phyloP scores from a whole-genome alignment of 805 yeast genomes.

The Candida nonsorbophila region DNA sequence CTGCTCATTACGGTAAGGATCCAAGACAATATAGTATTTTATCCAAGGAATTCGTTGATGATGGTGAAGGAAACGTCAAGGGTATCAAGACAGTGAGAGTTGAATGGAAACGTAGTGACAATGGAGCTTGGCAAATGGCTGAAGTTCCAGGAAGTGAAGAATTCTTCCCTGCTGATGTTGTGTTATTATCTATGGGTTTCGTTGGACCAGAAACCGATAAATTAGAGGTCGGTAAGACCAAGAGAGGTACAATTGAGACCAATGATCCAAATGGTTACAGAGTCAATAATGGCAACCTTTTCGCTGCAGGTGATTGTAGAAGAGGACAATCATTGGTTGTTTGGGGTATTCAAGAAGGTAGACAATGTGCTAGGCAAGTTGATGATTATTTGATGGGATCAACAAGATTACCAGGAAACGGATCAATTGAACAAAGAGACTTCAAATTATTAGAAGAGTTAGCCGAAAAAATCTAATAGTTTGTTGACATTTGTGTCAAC shows the following conservation, averaged over 20 bases:
- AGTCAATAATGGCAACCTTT: slow-evolving; percentile 63
- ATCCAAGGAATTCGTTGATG: slow-evolving; percentile 93
- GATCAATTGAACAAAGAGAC: slow-evolving; percentile 84
- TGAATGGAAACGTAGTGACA: slow-evolving; percentile 94
- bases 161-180: slow-evolving; percentile 90
- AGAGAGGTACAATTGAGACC: slow-evolving; percentile 80
- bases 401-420: slow-evolving; percentile 87
- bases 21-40: slow-evolving; percentile 95
- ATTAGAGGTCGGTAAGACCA: slow-evolving; percentile 61
- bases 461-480: slow-evolving; percentile 49
- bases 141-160: slow-evolving; percentile 95
- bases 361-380: slow-evolving; percentile 96
- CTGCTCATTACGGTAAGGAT: slow-evolving; percentile 91
- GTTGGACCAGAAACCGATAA: slow-evolving; percentile 91
- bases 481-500: slow-evolving; percentile 2
- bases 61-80: slow-evolving; percentile 89
- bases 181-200: slow-evolving; percentile 93
- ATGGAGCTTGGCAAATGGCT: slow-evolving; percentile 99
- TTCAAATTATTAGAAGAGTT: slow-evolving; percentile 71
- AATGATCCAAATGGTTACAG: slow-evolving; percentile 59
- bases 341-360: slow-evolving; percentile 99
- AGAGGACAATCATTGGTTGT: slow-evolving; percentile 97
- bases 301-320: slow-evolving; percentile 98
- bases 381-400: slow-evolving; percentile 74
- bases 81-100: slow-evolving; percentile 96